A percentile compares a stretch with the other conserved stretches of the same genome.
Conservation (phyloP, 225 moss, liverwort and hornwort genomes). For the Antitrichia curtipendula region DNA sequence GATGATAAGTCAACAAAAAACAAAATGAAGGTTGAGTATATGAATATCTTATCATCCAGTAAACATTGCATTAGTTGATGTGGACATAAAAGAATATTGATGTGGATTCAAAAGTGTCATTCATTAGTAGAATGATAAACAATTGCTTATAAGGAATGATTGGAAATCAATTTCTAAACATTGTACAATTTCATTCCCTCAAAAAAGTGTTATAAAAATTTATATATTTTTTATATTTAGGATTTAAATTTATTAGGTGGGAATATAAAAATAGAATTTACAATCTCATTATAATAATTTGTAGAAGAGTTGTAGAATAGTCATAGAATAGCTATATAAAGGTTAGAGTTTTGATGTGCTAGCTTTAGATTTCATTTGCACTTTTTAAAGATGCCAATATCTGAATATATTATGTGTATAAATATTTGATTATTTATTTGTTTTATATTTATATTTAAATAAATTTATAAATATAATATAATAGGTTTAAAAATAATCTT, state of each 20-base stretch:
- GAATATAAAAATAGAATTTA: neutral
- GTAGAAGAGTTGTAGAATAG: neutral
- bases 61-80: neutral
- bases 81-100: neutral
- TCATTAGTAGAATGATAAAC: neutral
- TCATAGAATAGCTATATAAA: neutral
- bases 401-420: no score
- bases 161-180: neutral
- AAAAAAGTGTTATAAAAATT: fast-evolving
- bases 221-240: neutral
- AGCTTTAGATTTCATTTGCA: neutral
- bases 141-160: neutral
- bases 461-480: no score
- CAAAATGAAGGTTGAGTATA: neutral
- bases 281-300: neutral
- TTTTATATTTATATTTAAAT: no score
- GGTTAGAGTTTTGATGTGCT: fast-evolving
- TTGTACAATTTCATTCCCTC: fast-evolving
- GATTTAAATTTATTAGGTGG: neutral
- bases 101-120: neutral
- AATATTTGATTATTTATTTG: no score
- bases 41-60: neutral
- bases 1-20: neutral
- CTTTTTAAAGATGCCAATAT: no score
- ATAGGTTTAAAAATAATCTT: no score